Evolutionary conservation across 306 rosid genomes (phyloP).

Genomic region (Parietaria judaica): DNA sequence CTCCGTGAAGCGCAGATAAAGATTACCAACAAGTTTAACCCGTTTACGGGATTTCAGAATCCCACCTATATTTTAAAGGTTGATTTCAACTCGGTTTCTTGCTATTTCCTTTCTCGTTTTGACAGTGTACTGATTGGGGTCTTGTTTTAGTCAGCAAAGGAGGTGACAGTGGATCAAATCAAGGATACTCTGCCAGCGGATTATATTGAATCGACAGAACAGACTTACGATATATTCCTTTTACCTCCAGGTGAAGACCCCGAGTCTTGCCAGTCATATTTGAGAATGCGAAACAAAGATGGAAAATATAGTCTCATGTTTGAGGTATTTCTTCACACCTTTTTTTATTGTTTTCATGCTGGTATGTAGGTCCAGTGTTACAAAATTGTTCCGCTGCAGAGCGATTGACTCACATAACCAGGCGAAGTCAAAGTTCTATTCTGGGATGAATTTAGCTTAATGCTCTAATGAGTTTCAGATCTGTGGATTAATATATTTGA

Average conservation of each 20-base stretch:
- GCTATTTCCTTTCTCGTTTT: constrained; percentile 3
- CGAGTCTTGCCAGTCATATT: constrained; percentile 94
- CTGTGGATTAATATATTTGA: neutral
- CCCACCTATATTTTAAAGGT: constrained; percentile 97
- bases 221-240: constrained; percentile 94
- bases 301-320: constrained; percentile 99
- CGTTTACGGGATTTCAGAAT: constrained; percentile 92
- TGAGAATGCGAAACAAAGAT: constrained; percentile 97
- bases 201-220: constrained; percentile 62
- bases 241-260: constrained; percentile 99
- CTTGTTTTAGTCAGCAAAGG: constrained; percentile 70
- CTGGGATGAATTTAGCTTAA: no score
- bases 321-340: constrained; percentile 56
- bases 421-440: no score
- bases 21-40: constrained; percentile 87
- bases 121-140: constrained; percentile 12
- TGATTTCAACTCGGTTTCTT: constrained; percentile 8
- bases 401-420: neutral
- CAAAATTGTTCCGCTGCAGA: neutral
- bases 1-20: constrained; percentile 92
- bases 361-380: neutral
- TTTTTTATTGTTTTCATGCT: constrained; percentile 6
- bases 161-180: constrained; percentile 53
- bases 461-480: neutral
- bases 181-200: constrained; percentile 68